Evolutionary conservation across 257 asterid genomes (phyloP).

Genomic region (Avicennia marina): DNA sequence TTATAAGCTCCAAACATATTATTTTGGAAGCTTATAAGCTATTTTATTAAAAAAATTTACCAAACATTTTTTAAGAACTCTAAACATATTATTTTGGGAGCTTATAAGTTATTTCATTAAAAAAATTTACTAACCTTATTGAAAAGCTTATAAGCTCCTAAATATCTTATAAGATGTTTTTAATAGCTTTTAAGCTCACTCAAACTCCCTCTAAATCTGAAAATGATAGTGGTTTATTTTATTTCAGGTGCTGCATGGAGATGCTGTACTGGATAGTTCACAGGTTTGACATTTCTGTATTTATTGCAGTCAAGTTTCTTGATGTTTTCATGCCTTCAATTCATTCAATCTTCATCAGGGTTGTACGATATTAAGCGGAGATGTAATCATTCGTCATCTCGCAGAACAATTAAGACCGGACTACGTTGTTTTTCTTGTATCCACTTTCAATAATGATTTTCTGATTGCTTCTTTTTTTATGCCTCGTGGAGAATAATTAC

Average conservation of each 20-base stretch:
- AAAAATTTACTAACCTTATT: too few species aligned
- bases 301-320: slow-evolving; percentile 13
- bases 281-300: slow-evolving; percentile 53
- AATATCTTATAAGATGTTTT: too few species aligned
- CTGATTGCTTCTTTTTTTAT: neutral
- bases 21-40: too few species aligned
- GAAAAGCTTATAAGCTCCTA: too few species aligned
- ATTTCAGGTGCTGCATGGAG: slow-evolving; percentile 90
- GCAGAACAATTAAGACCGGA: slow-evolving; percentile 79
- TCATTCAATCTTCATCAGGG: slow-evolving; percentile 46
- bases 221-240: slow-evolving; percentile 17
- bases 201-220: neutral
- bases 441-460: slow-evolving; percentile 25
- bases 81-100: too few species aligned
- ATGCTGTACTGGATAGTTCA: slow-evolving; percentile 83
- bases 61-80: too few species aligned
- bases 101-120: too few species aligned
- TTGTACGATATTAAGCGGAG: slow-evolving; percentile 96
- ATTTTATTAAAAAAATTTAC: too few species aligned
- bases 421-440: slow-evolving; percentile 89
- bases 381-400: slow-evolving; percentile 77
- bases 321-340: slow-evolving; percentile 8
- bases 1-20: too few species aligned
- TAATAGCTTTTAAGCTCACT: neutral
- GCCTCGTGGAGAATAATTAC: too few species aligned